Evolutionary conservation across 306 rosid genomes (phyloP).

Genomic region (Dalbergia cultrata): DNA sequence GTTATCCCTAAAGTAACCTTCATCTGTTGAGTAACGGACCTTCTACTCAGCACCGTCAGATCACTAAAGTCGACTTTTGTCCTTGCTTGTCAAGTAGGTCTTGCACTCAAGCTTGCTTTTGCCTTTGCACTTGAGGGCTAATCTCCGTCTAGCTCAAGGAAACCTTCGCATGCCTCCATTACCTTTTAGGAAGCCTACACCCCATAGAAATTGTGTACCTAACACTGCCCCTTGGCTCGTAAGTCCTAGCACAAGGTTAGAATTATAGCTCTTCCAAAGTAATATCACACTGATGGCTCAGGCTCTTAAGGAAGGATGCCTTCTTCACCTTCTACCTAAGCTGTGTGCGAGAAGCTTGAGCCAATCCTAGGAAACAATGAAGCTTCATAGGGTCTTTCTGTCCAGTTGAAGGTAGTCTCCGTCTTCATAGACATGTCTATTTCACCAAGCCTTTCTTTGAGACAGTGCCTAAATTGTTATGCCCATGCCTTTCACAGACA

Average conservation of each 20-base stretch:
- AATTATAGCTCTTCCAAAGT: not conserved
- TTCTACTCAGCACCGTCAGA: not conserved
- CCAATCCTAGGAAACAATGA: not conserved
- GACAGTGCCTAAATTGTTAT: not conserved
- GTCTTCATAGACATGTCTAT: constrained; percentile 1
- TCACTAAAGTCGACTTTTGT: not conserved
- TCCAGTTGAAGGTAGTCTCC: not conserved
- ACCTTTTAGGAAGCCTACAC: not conserved
- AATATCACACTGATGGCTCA: not conserved
- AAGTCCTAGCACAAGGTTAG: not conserved
- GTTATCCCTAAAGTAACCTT: not conserved
- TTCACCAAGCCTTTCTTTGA: not conserved
- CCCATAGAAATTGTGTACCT: not conserved
- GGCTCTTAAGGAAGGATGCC: not conserved
- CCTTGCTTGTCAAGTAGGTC: not conserved
- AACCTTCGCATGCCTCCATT: not conserved
- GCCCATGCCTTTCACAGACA: too few species aligned
- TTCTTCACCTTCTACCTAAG: not conserved
- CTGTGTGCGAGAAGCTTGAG: not conserved
- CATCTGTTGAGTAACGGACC: not conserved
- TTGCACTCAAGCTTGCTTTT: not conserved
- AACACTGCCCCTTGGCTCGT: not conserved
- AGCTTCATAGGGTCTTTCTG: constrained; percentile 5
- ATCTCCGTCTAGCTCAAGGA: not conserved
- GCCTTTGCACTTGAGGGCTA: not conserved